Conservation (phyloP, 768 basidiomycete species). For the Pleurotus ostreatus region DNA sequence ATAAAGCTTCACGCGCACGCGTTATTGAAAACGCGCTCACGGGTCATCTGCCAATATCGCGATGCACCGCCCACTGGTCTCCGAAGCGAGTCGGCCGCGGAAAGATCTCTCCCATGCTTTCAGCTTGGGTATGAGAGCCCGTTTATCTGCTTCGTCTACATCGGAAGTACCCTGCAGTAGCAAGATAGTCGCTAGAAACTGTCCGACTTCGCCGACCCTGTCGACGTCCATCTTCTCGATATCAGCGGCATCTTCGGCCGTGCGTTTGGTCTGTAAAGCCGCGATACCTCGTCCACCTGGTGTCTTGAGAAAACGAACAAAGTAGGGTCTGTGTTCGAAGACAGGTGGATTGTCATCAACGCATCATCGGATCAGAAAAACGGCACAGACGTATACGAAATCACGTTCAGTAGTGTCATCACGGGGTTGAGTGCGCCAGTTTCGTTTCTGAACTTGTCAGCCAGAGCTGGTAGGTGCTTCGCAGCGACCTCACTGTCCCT, state of each 20-base stretch:
- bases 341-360: background rate
- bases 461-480: constrained; percentile 30
- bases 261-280: constrained; percentile 32
- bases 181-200: constrained; percentile 36
- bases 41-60: constrained; percentile 22
- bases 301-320: constrained; percentile 31
- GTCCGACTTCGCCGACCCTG: constrained; percentile 29
- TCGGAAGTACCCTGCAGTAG: constrained; percentile 30
- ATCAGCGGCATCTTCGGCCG: constrained; percentile 17
- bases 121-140: constrained; percentile 28
- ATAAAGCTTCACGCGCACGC: background rate
- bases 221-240: constrained; percentile 19
- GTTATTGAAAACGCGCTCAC: constrained; percentile 16
- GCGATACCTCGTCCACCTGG: constrained; percentile 27
- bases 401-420: constrained; percentile 26
- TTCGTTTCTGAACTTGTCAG: constrained; percentile 23
- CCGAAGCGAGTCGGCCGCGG: constrained; percentile 24
- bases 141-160: constrained; percentile 27
- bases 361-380: background rate
- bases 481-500: constrained; percentile 31
- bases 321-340: constrained; percentile 32
- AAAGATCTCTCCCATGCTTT: constrained; percentile 25
- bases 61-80: constrained; percentile 32
- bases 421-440: constrained; percentile 18
- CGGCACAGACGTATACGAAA: constrained; percentile 29